These are phyloP conservation scores for Apiotrichum gamsii DNA, from an alignment of 1,284 basidiomycete genomes.

Conservation along the genomic window DNA sequence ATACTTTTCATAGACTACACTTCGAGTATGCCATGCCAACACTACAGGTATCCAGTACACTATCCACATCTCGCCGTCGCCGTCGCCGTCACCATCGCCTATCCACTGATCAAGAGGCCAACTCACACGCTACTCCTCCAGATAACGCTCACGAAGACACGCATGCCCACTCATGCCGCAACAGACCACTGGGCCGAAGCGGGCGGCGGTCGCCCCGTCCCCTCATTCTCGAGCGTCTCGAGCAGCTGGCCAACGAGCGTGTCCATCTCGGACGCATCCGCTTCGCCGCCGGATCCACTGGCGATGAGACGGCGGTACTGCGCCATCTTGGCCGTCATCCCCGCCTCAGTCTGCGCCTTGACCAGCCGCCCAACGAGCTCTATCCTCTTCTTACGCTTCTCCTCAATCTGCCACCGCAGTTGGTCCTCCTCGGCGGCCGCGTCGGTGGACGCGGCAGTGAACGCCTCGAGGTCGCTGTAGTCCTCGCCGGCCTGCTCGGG, in stretches of 20 bases:
- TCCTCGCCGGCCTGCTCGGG: constrained; percentile 33
- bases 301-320: constrained; percentile 81
- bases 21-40: too few relatives aligned
- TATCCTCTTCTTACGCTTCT: constrained; percentile 61
- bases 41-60: too few relatives aligned
- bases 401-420: constrained; percentile 60
- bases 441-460: constrained; percentile 49
- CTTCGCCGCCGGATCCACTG: constrained; percentile 72
- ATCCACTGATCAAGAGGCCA: too few relatives aligned
- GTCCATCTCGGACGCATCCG: constrained; percentile 77
- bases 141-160: too few relatives aligned
- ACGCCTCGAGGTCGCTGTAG: constrained; percentile 34
- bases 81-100: too few relatives aligned
- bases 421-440: constrained; percentile 52
- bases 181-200: too few relatives aligned
- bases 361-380: constrained; percentile 67
- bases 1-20: too few relatives aligned
- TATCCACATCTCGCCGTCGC: too few relatives aligned
- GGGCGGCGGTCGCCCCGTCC: background rate
- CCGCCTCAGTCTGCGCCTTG: constrained; percentile 70
- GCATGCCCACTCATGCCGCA: too few relatives aligned
- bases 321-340: constrained; percentile 76
- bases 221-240: constrained; percentile 26
- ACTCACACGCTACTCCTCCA: too few relatives aligned
- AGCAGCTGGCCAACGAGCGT: constrained; percentile 66